Evolutionary conservation across 2,329 filamentous ascomycete genomes (phyloP), one percentile per base, ranked within the genome.

Genomic region (Aspergillus sp.): DNA sequence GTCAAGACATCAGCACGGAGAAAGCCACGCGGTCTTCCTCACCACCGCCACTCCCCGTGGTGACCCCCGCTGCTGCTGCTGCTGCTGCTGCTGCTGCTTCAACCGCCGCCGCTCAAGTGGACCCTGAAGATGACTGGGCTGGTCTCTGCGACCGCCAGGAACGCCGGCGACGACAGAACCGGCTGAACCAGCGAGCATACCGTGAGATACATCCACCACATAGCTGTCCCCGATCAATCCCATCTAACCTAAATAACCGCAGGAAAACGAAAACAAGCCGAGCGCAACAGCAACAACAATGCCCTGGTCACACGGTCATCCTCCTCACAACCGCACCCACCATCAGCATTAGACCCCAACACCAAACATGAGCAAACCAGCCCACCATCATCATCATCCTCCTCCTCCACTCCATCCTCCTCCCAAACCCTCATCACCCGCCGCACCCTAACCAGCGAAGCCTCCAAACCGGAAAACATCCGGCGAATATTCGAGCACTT

Each of bases 111-210:
- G 23, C 39, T 25, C 32, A n/a, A 17, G 39, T 54, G 57, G 41
- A 54, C 17, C 36, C 53, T 17, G 58, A 28, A 10, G 71, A 72
- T 55, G 60, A 69, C n/a, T 72, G 71, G 71, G 51, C 62, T 12
- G 68, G 67, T 6, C 57, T 71, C 8, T 68, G 63, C 7, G 70
- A 73, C 48, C 64, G 66, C 5, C 63, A 63, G 43, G 70, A 72
- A 55, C 63, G 71, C 3, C 66, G 71, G n/a, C 62, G 67, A 43
- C 64, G 65, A 43, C 71, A 74, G 55, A 74, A 74, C 50, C 66
- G 71, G 19, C 61, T 74, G 25, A 74, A 74, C 32, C 71, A 74
- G 60, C 59, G 71, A 45, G 70, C 70, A n/a, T 68, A 65, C 55
- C 65, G 71, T 74, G 59, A 59, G 68, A 58, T 17, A 3, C 8